Base-by-base conservation (phyloP, 2,329 filamentous ascomycete species). In the Pseudopyrenochaeta lycopersici region DNA sequence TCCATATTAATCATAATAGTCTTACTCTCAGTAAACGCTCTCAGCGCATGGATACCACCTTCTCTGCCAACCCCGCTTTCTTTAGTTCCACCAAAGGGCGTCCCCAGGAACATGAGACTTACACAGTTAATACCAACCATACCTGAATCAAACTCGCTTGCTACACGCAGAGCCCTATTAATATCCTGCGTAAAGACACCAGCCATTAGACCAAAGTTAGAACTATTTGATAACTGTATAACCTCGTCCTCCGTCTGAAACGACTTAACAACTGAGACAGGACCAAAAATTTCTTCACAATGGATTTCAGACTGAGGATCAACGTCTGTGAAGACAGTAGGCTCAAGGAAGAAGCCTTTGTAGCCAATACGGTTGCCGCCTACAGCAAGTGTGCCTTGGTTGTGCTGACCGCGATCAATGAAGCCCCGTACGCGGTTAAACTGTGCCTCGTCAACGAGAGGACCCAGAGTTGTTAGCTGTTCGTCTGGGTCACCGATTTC, bases 51-150 rank as follows among this genome's bases (percentile, higher is more conserved):
- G 27, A 81, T 77, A 17, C 78, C 81, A 46, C 78, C 77, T 67
- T 84, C 82, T 2, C 81, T 68, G 2, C 82, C 82, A 14, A 80
- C 55, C 0, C 82, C 82, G 52, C 76, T 80, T 67, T 81, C 74
- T 74, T 84, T 84, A 43, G 60, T 76, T 7, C 82, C 82, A 27
- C 82, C 81, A 60, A 84, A 84, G 0, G 82, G 82, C 2, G 75
- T 71, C 3, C 50, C 69, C 36, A 78, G 60, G 50, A 78, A 77
- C 49, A 71, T 67, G 51, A 71, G 51, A 38, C 67, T 70, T 11
- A 71, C 60, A 33, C 68, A 71, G 40, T 75, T 75, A 30, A 75
- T 59, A 21, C 73, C 40, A 2, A 74, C 68, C 62, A 74, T 75
- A 4, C 73, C 71, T 0, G 63, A 64, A 17, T 76, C 72, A 31